Base-by-base conservation (phyloP, 2,329 filamentous ascomycete genomes). In the Aspergillus caelatus region DNA sequence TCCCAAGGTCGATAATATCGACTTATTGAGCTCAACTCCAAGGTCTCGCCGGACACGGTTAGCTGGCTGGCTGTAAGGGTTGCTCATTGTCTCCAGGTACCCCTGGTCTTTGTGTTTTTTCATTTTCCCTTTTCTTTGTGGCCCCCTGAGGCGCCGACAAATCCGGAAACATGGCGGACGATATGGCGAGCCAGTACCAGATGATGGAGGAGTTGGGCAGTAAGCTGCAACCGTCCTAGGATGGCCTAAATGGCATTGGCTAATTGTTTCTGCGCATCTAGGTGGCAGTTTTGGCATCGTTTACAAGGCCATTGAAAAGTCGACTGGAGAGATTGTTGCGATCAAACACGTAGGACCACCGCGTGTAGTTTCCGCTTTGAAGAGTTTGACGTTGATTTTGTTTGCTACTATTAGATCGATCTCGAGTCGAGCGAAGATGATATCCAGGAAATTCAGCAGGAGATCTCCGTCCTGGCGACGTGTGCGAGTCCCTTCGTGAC, bases 381-480 rank as follows among this genome's bases (percentile, higher is more conserved):
- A 52, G 52, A 36, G 9, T 60, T 30, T 50, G 32, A n/a, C 19
- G 48, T 50, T 57, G 57, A 55, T 36, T 61, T 58, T 58, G 60
- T 57, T 16, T 46, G 53, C 19, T 19, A 43, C 32, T 30, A 56
- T 23, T 77, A 98, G 93, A 98, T 99, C 78, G 95, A 99, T 78
- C 92, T 99, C 75, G 95, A 99, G 81, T 96, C 94, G 63, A 98
- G 93, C 83, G 94, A 96, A 79, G 95, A 99, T 81, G 95, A 99
- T 76, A 97, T 99, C 64, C 91, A 94, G 78, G 95, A 99, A 76
- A 98, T 99, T 63, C 94, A 99, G 73, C 93, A 96, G 75, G 95
- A 99, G 77, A 98, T 99, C 70, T 91, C 93, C 3, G 91, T 99
- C 39, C 85, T 99, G 65, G 95, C 94, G 79, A 97, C 95, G 59